A percentile compares a stretch with the other conserved stretches of the same genome.
Evolutionary conservation across 2,329 filamentous ascomycete species (phyloP).

Genomic region (Hypoxylon sp.): DNA sequence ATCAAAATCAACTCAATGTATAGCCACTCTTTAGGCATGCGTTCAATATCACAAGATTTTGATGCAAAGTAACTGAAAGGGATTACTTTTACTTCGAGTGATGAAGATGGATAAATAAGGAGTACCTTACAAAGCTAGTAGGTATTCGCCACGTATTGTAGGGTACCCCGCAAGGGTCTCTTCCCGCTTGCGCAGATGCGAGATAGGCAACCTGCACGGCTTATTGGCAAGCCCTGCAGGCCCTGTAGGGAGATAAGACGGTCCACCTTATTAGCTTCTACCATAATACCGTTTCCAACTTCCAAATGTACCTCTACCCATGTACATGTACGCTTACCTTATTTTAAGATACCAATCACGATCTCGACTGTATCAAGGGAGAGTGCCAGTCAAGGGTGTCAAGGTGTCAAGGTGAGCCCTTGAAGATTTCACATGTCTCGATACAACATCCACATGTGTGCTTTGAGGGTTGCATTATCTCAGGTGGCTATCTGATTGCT

Average conservation of each 20-base stretch:
- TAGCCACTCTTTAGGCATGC: neutral
- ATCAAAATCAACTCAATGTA: neutral
- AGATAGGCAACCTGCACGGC: neutral
- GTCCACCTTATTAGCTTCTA: conserved; percentile 1
- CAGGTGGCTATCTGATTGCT: conserved; percentile 19
- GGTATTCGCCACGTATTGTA: neutral
- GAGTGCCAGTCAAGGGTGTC: neutral
- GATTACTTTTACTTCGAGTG: neutral
- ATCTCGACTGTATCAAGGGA: conserved; percentile 13
- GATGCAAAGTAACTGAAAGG: neutral
- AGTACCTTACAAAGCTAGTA: neutral
- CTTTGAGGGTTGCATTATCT: conserved; percentile 32
- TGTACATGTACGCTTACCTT: neutral
- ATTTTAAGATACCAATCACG: neutral
- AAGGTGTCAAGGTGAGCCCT: neutral
- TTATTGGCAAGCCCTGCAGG: neutral
- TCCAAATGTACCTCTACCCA: too few species aligned
- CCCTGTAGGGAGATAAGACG: neutral
- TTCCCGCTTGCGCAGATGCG: neutral
- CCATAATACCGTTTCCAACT: neutral
- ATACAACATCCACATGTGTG: conserved; percentile 23
- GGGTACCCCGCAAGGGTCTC: conserved; percentile 11
- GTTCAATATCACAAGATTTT: neutral
- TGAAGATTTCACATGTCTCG: conserved; percentile 30
- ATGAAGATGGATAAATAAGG: neutral